phyloP scores from a whole-genome alignment of 345 rosid genomes.

The Corchorus olitorius region DNA sequence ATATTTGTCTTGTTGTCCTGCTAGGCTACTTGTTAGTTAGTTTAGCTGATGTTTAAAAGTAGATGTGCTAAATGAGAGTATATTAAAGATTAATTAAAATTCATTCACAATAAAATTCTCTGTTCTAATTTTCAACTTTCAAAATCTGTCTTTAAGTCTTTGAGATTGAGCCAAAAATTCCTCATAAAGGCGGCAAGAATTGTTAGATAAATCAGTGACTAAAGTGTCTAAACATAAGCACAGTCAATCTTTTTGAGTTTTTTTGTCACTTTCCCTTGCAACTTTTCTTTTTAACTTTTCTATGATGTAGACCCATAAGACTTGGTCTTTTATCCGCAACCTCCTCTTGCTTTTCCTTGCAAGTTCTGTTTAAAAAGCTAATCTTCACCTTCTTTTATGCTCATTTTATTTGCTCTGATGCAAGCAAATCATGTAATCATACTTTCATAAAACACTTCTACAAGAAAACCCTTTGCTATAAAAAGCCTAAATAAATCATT shows the following conservation, averaged over 20 bases:
- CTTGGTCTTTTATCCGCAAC: slow-evolving; percentile 13
- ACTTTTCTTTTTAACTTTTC: not conserved
- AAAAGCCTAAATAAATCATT: slow-evolving; percentile 3
- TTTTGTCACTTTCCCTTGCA: not conserved
- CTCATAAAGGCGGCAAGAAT: slow-evolving; percentile 6
- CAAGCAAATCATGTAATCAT: not conserved
- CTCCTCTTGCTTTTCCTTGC: not conserved
- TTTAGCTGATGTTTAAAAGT: not conserved
- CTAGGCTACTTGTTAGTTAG: slow-evolving; percentile 2
- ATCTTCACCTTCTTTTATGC: not conserved
- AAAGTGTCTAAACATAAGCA: not conserved
- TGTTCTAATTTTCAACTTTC: slow-evolving; percentile 14
- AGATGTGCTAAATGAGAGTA: not conserved
- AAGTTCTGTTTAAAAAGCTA: slow-evolving; percentile 3
- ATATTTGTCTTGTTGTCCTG: not conserved
- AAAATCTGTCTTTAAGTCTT: slow-evolving; percentile 2
- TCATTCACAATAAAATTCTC: not conserved
- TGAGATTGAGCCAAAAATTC: not conserved
- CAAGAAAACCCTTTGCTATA: not conserved
- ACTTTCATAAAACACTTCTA: not conserved
- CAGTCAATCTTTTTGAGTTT: not conserved
- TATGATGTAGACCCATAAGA: slow-evolving; percentile 12
- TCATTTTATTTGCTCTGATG: not conserved
- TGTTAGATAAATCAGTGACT: not conserved
- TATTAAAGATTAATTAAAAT: not conserved